These are phyloP conservation scores for Phytophthora hybrid DNA, from an alignment of 352 stramenopile genomes.

Conservation along the genomic window DNA sequence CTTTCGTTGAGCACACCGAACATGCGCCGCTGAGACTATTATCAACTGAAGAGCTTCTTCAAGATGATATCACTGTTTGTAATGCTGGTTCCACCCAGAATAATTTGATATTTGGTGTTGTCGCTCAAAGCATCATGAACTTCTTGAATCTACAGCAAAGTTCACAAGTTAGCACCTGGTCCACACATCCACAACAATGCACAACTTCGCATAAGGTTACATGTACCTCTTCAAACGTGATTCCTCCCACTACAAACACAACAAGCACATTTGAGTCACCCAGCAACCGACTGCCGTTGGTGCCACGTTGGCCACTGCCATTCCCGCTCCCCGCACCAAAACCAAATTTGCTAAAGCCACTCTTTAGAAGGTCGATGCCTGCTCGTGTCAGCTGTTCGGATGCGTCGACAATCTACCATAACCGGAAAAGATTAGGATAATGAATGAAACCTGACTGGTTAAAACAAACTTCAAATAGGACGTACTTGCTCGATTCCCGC, in stretches of 20 bases:
- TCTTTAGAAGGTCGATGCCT: constrained; percentile 83
- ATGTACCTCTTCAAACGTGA: constrained; percentile 79
- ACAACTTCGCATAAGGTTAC: background rate
- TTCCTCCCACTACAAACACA: constrained; percentile 80
- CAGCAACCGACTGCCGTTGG: constrained; percentile 39
- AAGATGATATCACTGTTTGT: constrained; percentile 75
- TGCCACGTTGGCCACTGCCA: constrained; percentile 21
- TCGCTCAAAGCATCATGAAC: constrained; percentile 64
- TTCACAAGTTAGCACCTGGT: background rate
- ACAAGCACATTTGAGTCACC: constrained; percentile 57
- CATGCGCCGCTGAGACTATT: background rate
- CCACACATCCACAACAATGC: background rate
- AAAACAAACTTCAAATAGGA: constrained; percentile 2
- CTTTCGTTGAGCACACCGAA: background rate
- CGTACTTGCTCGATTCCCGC: constrained; percentile 59
- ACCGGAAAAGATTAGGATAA: constrained; percentile 3
- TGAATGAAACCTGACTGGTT: background rate
- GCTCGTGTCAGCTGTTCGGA: constrained; percentile 81
- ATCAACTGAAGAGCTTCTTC: constrained; percentile 59
- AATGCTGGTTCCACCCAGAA: constrained; percentile 77
- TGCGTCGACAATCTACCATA: constrained; percentile 69
- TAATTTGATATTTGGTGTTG: constrained; percentile 61
- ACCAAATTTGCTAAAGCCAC: constrained; percentile 84
- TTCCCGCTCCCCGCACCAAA: constrained; percentile 49
- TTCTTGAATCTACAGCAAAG: constrained; percentile 63